A percentile compares a stretch with the other conserved stretches of the same genome.
Evolutionary conservation across 495 filamentous ascomycete species (phyloP).

Genomic region (Hypoxylon fuscum): DNA sequence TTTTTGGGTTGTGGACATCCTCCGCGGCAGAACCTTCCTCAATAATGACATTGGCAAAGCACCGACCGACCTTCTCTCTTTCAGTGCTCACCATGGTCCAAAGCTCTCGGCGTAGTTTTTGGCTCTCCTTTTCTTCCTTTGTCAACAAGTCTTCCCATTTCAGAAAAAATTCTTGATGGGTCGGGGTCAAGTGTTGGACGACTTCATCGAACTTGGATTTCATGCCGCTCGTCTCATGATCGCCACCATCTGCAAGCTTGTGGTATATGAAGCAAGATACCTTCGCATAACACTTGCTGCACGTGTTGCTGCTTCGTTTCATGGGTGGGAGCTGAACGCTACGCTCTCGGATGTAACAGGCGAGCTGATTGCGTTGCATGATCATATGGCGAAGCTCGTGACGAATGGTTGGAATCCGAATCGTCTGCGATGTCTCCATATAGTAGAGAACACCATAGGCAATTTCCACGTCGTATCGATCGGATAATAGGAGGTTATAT

Average conservation of each 20-base stretch:
- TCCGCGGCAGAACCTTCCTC: constrained; percentile 78
- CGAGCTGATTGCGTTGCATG: constrained; percentile 90
- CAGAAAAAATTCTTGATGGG: constrained; percentile 82
- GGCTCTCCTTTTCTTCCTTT: constrained; percentile 88
- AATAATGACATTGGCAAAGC: constrained; percentile 71
- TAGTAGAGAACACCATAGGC: constrained; percentile 93
- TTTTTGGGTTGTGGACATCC: constrained; percentile 73
- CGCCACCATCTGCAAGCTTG: constrained; percentile 85
- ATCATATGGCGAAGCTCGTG: constrained; percentile 94
- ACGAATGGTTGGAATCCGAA: constrained; percentile 82
- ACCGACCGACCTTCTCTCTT: constrained; percentile 83
- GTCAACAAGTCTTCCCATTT: constrained; percentile 95
- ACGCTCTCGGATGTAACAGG: constrained; percentile 82
- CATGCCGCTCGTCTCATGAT: constrained; percentile 79
- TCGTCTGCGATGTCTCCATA: constrained; percentile 84
- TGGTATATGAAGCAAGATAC: constrained; percentile 93
- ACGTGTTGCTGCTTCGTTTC: constrained; percentile 79
- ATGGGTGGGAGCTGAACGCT: constrained; percentile 81
- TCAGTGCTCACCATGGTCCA: constrained; percentile 95
- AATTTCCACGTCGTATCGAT: constrained; percentile 93
- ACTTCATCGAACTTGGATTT: constrained; percentile 78
- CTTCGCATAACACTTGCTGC: constrained; percentile 86
- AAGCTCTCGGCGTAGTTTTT: constrained; percentile 84
- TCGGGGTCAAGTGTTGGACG: constrained; percentile 74
- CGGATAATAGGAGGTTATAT: constrained; percentile 91